Evolutionary conservation across 2,329 filamentous ascomycete genomes (phyloP).

Genomic region (Nothomitra cinnamomea): DNA sequence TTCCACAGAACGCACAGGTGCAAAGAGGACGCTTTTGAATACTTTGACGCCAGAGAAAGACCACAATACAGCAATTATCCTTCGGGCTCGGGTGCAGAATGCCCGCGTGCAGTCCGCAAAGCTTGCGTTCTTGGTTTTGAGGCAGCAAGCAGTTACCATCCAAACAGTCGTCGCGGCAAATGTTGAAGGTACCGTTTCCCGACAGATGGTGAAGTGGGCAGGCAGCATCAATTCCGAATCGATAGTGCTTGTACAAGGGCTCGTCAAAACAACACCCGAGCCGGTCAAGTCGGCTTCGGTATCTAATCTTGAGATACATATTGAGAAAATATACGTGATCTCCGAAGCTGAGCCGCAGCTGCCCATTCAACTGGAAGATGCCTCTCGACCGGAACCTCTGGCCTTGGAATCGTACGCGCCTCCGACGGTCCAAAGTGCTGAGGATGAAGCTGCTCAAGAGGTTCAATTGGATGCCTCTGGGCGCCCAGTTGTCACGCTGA

Average conservation of each 20-base stretch:
- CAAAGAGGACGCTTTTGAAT: constrained; percentile 41
- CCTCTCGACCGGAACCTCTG: constrained; percentile 30
- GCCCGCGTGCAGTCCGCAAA: constrained; percentile 76
- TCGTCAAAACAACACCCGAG: constrained; percentile 66
- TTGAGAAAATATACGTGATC: constrained; percentile 69
- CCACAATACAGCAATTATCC: constrained; percentile 48
- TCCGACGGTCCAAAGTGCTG: constrained; percentile 21
- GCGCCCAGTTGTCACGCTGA: constrained; percentile 58
- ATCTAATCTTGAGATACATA: constrained; percentile 67
- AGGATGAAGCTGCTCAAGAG: constrained; percentile 35
- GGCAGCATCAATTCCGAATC: constrained; percentile 60
- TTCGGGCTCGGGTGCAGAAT: constrained; percentile 76
- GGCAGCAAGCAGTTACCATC: constrained; percentile 61
- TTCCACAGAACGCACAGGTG: constrained; percentile 34
- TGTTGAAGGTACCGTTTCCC: constrained; percentile 48
- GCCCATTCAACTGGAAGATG: constrained; percentile 40
- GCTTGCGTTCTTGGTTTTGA: constrained; percentile 76
- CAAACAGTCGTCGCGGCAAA: constrained; percentile 62
- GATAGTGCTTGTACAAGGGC: constrained; percentile 64
- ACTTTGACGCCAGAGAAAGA: constrained; percentile 44
- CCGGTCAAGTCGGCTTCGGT: constrained; percentile 79
- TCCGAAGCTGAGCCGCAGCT: constrained; percentile 43
- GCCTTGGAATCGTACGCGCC: constrained; percentile 28
- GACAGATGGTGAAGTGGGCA: constrained; percentile 92
- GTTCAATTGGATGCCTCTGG: constrained; percentile 32